A percentile compares a stretch with the other conserved stretches of the same genome.
Evolutionary conservation across 371 early-diverging fungal species (phyloP).

Genomic region (Globomyces sp.): DNA sequence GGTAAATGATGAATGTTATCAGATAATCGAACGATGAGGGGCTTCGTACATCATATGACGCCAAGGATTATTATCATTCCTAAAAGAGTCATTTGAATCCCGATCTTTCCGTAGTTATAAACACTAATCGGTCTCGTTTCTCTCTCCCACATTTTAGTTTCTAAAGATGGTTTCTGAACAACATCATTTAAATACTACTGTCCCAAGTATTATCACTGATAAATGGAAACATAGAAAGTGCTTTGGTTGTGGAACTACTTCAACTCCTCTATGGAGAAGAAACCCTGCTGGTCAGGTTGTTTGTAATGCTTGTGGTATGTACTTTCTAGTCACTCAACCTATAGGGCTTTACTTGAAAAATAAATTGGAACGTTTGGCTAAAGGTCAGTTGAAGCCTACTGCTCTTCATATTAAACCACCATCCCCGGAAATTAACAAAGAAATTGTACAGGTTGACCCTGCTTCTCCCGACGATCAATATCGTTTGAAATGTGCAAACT

Average conservation of each 20-base stretch:
- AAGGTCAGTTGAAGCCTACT: not conserved
- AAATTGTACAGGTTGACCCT: not conserved
- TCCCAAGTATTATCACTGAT: too few relatives aligned
- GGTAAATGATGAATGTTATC: too few relatives aligned
- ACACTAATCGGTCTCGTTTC: too few relatives aligned
- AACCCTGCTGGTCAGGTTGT: not conserved
- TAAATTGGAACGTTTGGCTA: not conserved
- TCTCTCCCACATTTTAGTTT: too few relatives aligned
- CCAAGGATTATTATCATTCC: too few relatives aligned
- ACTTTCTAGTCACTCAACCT: too few relatives aligned
- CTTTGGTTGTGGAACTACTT: conserved; percentile 5
- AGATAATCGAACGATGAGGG: too few relatives aligned
- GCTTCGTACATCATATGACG: too few relatives aligned
- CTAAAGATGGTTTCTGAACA: too few relatives aligned
- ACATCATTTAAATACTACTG: too few relatives aligned
- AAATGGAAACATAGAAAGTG: not conserved
- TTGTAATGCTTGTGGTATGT: conserved; percentile 6
- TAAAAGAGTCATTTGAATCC: too few relatives aligned
- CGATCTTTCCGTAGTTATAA: too few relatives aligned
- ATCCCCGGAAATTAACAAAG: conserved; percentile 1
- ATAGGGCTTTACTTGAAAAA: not conserved
- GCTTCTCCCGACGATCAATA: not conserved
- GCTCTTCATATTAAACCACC: not conserved
- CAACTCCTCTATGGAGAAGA: conserved; percentile 11
- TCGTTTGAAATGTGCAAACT: conserved; percentile 66